A percentile compares a stretch with the other conserved stretches of the same genome.
phyloP scores from a whole-genome alignment of 768 basidiomycete genomes.

The Amanita muscaria region DNA sequence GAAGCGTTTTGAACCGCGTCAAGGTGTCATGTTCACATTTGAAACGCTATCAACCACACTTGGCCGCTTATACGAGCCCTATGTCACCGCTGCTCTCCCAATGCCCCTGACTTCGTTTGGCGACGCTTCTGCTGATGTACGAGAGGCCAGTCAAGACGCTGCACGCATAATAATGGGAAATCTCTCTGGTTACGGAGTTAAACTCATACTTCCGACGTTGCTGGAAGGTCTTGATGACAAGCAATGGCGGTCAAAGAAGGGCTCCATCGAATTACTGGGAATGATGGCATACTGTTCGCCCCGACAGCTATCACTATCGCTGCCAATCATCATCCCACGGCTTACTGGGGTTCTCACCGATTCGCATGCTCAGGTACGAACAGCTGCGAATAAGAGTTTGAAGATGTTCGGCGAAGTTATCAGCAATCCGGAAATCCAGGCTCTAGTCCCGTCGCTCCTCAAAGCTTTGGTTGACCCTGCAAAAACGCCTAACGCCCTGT shows the following conservation, averaged over 20 bases:
- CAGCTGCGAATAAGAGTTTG: constrained; percentile 88
- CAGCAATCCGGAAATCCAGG: constrained; percentile 93
- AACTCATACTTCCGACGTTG: constrained; percentile 85
- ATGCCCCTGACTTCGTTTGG: constrained; percentile 80
- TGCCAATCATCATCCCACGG: constrained; percentile 95
- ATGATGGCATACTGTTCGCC: constrained; percentile 99
- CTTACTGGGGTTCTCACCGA: constrained; percentile 92
- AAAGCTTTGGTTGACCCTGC: constrained; percentile 94
- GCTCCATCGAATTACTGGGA: constrained; percentile 92
- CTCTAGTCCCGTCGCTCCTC: constrained; percentile 78
- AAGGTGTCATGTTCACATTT: constrained; percentile 92
- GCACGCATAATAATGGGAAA: constrained; percentile 92
- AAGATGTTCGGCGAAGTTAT: constrained; percentile 99
- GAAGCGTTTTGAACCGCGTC: constrained; percentile 75
- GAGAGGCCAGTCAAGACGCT: constrained; percentile 90
- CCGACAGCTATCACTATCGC: constrained; percentile 84
- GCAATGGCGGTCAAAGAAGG: constrained; percentile 97
- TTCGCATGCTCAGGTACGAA: constrained; percentile 92
- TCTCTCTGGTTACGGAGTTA: constrained; percentile 91
- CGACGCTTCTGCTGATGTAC: constrained; percentile 77
- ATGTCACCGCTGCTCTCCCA: constrained; percentile 76
- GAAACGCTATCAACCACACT: constrained; percentile 85
- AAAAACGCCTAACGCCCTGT: constrained; percentile 79
- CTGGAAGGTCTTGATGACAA: constrained; percentile 92
- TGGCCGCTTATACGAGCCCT: constrained; percentile 90